Conservation (phyloP, 306 rosid species). For the Potentilla sterilis region DNA sequence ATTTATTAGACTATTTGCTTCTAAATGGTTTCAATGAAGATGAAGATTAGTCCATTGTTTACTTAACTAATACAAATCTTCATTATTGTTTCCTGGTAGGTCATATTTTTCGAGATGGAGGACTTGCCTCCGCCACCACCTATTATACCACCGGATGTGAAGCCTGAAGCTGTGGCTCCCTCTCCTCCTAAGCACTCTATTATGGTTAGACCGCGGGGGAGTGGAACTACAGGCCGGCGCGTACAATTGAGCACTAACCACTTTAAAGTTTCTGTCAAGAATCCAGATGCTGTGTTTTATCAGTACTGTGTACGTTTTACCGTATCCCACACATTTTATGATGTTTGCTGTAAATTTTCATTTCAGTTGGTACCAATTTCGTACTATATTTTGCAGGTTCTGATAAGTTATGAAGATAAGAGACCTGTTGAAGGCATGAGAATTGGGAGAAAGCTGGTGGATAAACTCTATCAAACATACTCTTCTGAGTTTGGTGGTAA, state of each 20-base stretch:
- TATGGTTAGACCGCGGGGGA: constrained; percentile 43
- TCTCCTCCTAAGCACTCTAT: constrained; percentile 42
- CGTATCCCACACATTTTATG: constrained; percentile 1
- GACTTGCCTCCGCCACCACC: constrained; percentile 39
- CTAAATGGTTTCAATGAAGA: neutral
- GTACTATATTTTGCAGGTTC: constrained; percentile 48
- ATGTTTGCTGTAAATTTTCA: neutral
- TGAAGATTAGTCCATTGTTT: constrained; percentile 4
- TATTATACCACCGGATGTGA: constrained; percentile 17
- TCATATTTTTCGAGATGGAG: constrained; percentile 36
- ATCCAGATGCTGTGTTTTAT: constrained; percentile 66
- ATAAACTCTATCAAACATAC: constrained; percentile 61
- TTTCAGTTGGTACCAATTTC: constrained; percentile 10
- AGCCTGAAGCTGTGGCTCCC: constrained; percentile 27
- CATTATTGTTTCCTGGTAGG: constrained; percentile 4
- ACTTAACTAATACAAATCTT: constrained; percentile 7
- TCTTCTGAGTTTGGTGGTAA: constrained; percentile 58
- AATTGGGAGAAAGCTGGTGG: constrained; percentile 72
- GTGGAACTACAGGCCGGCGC: constrained; percentile 57
- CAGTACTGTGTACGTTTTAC: constrained; percentile 70
- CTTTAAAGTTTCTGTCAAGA: constrained; percentile 53
- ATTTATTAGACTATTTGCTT: neutral
- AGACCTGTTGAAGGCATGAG: constrained; percentile 49
- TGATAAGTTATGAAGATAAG: constrained; percentile 58
- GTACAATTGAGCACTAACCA: constrained; percentile 60